A percentile compares a stretch with the other conserved stretches of the same genome.
These are phyloP conservation scores for Cairneyella variabilis DNA, from an alignment of 495 filamentous ascomycete species.

Conservation along the genomic window DNA sequence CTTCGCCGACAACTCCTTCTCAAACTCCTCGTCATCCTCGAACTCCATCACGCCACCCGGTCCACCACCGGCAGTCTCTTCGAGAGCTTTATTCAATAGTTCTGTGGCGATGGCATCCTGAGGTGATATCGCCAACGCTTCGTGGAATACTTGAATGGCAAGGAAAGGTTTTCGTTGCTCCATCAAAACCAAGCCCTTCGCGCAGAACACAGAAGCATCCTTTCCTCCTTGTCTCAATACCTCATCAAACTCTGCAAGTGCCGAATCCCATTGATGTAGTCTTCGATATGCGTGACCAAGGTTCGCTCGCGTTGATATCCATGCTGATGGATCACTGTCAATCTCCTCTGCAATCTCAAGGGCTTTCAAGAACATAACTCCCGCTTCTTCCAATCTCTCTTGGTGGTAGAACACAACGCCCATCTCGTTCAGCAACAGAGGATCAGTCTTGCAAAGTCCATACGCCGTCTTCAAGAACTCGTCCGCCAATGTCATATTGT, in stretches of 20 bases:
- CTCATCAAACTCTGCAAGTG: conserved; percentile 74
- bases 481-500: conserved; percentile 92
- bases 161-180: conserved; percentile 63
- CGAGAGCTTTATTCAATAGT: conserved; percentile 67
- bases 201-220: conserved; percentile 64
- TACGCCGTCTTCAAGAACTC: conserved; percentile 92
- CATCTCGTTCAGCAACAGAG: conserved; percentile 90
- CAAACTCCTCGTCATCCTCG: conserved; percentile 29
- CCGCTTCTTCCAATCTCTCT: conserved; percentile 68
- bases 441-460: conserved; percentile 70
- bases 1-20: conserved; percentile 19
- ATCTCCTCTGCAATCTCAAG: conserved; percentile 75
- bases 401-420: conserved; percentile 94
- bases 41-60: conserved; percentile 3
- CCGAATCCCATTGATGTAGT: conserved; percentile 61
- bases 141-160: conserved; percentile 63
- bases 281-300: conserved; percentile 84
- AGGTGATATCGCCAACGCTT: conserved; percentile 67
- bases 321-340: conserved; percentile 74
- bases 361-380: conserved; percentile 68
- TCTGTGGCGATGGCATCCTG: conserved; percentile 74
- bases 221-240: conserved; percentile 75
- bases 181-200: conserved; percentile 71
- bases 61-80: conserved; percentile 50
- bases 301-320: conserved; percentile 84